Percentiles rank a stretch among this genome's conserved stretches.
Conservation (phyloP, 2,329 filamentous ascomycete species). For the Chaetothyriales sp. region DNA sequence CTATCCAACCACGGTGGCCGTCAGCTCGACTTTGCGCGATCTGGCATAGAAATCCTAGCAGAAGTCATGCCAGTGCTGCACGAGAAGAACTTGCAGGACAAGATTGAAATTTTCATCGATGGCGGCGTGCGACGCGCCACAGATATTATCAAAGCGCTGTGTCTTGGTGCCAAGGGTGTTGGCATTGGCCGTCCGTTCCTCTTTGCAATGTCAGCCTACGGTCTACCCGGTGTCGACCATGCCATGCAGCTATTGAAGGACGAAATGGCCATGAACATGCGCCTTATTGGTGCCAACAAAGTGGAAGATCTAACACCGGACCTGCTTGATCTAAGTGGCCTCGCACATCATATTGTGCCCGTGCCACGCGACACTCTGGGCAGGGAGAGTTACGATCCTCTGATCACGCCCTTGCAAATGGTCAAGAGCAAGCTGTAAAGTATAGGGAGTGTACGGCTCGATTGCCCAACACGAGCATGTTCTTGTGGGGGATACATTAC, state of each 20-base stretch:
- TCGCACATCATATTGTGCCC: constrained; percentile 46
- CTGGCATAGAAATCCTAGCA: constrained; percentile 76
- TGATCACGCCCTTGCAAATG: constrained; percentile 38
- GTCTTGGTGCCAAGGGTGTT: constrained; percentile 79
- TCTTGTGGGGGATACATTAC: neutral
- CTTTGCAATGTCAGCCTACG: constrained; percentile 91
- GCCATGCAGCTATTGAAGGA: constrained; percentile 89
- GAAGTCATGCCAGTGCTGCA: constrained; percentile 84
- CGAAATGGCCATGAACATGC: constrained; percentile 99
- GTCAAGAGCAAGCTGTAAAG: constrained; percentile 29
- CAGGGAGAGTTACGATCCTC: constrained; percentile 43
- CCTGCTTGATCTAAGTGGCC: constrained; percentile 62
- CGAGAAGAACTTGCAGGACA: constrained; percentile 56
- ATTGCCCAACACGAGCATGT: neutral
- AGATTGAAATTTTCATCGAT: constrained; percentile 80
- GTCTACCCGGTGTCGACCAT: constrained; percentile 69
- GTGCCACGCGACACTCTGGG: constrained; percentile 51
- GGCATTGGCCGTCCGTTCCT: constrained; percentile 91
- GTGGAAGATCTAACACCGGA: constrained; percentile 67
- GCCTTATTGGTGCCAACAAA: constrained; percentile 65
- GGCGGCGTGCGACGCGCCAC: constrained; percentile 81
- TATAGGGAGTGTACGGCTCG: neutral
- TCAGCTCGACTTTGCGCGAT: constrained; percentile 83
- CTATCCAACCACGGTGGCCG: constrained; percentile 92
- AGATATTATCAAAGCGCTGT: constrained; percentile 90